Evolutionary conservation across 768 basidiomycete species (phyloP), one percentile per base, ranked within the genome.

Genomic region (Auriscalpium orientale): DNA sequence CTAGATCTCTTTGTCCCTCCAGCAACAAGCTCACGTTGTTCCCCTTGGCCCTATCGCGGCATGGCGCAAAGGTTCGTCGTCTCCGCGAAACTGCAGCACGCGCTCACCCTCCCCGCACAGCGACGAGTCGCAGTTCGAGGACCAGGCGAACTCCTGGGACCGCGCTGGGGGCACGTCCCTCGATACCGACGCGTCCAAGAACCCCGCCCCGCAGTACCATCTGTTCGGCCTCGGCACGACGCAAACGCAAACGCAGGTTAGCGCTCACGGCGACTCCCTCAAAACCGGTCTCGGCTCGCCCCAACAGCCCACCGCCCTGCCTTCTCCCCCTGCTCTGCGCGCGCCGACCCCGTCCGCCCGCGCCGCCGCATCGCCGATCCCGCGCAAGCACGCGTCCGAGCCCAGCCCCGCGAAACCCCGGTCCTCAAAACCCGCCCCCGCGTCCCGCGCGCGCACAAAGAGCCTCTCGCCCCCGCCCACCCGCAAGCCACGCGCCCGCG

Each of bases 141-240:
- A 58, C 48, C 59, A 49, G 53, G 63, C 64, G 51, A 61, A 56
- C 36, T 11, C 33, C 49, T 53, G 36, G 35, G 46, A 59, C 8
- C 35, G 56, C 33, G 56, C 62, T n/a, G n/a, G n/a, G n/a, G n/a
- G n/a, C 59, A 62, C 56, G 54, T 66, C 46, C 61, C 3, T 28
- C 22, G 28, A 28, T 28, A 28, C 5, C 28, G 28, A 28, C 28
- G 20, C 63, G 15, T 55, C 61, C 33, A 60, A 56, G 16, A 57
- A 67, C 70, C 38, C 65, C 5, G 37, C 71, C 40, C 77, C 79
- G 33, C 74, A 72, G 54, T 84, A 85, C 67, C 77, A 80, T 63
- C 76, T 82, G 57, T 78, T 82, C 61, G 84, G 81, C 3, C 71
- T 86, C 18, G 80, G 75, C 3, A 60, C 68, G 9, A 81, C 80